Conservation (phyloP, 345 rosid genomes). For the Hypericum androsaemum region DNA sequence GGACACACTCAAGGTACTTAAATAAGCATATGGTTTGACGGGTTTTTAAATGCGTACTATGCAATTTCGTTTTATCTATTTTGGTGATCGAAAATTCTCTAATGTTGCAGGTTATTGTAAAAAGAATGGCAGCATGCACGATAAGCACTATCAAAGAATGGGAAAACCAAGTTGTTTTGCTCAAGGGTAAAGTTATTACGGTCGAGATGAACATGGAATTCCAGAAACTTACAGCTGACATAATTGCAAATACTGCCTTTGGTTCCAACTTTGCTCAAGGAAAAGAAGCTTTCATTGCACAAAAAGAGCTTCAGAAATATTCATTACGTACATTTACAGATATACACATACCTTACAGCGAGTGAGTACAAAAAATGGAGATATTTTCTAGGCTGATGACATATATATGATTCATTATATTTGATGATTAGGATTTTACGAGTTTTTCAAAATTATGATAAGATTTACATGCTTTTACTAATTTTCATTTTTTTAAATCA, state of each 20-base stretch:
- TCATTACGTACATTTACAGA: slow-evolving; percentile 24
- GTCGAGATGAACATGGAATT: slow-evolving; percentile 57
- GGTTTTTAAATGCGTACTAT: too few relatives aligned
- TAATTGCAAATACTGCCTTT: slow-evolving; percentile 66
- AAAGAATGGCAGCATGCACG: slow-evolving; percentile 36
- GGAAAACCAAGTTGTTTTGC: slow-evolving; percentile 24
- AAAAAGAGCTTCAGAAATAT: slow-evolving; percentile 54
- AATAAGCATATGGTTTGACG: too few relatives aligned
- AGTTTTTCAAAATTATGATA: too few relatives aligned
- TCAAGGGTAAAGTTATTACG: slow-evolving; percentile 26
- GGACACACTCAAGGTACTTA: slow-evolving; percentile 90
- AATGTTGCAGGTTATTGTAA: slow-evolving; percentile 51
- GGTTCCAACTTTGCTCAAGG: slow-evolving; percentile 77
- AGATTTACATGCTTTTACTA: too few relatives aligned
- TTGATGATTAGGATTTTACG: not conserved
- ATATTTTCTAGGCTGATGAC: too few relatives aligned
- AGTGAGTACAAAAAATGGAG: slow-evolving; percentile 41
- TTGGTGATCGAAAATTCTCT: too few relatives aligned
- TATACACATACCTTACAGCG: slow-evolving; percentile 63
- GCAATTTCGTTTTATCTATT: not conserved
- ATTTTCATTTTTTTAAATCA: too few relatives aligned
- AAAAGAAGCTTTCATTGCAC: slow-evolving; percentile 54
- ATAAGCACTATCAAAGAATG: slow-evolving; percentile 44
- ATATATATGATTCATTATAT: not conserved
- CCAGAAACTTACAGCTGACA: slow-evolving; percentile 61